Percentiles rank a stretch among this genome's conserved stretches.
These are phyloP conservation scores for Metschnikowia borealis DNA, from an alignment of 805 yeast species.

Conservation along the genomic window DNA sequence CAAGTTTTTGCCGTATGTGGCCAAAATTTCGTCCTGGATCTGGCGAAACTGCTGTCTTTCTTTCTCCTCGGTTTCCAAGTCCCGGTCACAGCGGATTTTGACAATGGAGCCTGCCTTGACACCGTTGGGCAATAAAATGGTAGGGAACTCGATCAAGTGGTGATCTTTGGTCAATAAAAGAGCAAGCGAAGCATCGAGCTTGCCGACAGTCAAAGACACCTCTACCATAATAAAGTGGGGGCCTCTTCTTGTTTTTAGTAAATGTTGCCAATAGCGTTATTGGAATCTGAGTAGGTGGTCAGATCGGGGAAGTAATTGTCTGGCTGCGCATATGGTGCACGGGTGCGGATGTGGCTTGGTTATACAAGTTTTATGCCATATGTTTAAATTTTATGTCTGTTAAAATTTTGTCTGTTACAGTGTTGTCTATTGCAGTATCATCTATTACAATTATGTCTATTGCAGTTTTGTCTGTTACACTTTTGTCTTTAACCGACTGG, in stretches of 20 bases:
- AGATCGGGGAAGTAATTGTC: neutral
- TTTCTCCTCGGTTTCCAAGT: conserved; percentile 56
- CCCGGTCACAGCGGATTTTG: conserved; percentile 78
- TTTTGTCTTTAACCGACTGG: neutral
- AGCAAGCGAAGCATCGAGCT: conserved; percentile 92
- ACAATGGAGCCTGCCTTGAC: conserved; percentile 91
- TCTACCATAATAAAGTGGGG: conserved; percentile 55
- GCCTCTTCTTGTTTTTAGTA: no score
- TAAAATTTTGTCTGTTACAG: no score
- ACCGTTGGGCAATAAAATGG: conserved; percentile 83
- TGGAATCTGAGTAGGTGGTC: neutral
- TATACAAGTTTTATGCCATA: no score
- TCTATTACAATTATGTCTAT: no score
- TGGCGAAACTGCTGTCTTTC: conserved; percentile 56
- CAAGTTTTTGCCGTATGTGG: conserved; percentile 64
- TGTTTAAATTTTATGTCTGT: no score
- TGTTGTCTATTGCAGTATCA: no score
- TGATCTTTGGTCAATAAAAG: conserved; percentile 85
- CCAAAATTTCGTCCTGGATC: conserved; percentile 70
- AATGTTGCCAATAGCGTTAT: no score
- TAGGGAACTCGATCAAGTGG: conserved; percentile 95
- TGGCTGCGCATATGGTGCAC: conserved; percentile 7
- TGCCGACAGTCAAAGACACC: conserved; percentile 91
- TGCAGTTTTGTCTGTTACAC: no score
- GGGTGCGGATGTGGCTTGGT: neutral